Evolutionary conservation across 2,329 filamentous ascomycete genomes (phyloP), one percentile per base, ranked within the genome.

Genomic region (Aspergillus ochraceoroseus): DNA sequence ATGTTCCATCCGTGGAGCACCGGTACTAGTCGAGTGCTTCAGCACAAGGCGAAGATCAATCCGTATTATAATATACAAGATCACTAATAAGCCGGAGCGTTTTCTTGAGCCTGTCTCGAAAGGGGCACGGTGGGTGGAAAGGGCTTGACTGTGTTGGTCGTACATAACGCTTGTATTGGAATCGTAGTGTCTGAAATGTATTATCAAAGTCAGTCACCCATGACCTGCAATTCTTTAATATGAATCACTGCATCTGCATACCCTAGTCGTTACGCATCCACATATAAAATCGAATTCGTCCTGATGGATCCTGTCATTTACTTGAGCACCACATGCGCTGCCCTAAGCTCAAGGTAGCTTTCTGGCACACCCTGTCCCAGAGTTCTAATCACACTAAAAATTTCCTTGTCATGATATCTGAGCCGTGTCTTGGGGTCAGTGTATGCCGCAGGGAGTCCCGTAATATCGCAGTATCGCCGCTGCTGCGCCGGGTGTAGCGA

Each of bases 71-170:
- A 46, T 44, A 46, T 46, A 47, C 41, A 55, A 60, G 84, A 87
- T 87, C 85, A 83, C 87, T 83, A 94, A 92, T 95, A 95, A 95
- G 89, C 89, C 88, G 89, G 89, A 94, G 88, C 86, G 79, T 79
- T 82, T 83, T 82, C 80, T 89, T 82, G 77, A 86, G 82, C 80
- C 80, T 75, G 73, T 72, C 70, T 78, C 72, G 85, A 94, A 70
- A 94, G 85, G 79, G 73, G 65, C 65, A 69, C 73, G 80, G 80
- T 84, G 86, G 82, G 80, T 95, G 85, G 87, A 83, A 79, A 82
- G 76, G 73, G 87, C 79, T 94, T 95, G 89, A 94, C 87, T 95
- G 87, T 85, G 85, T 79, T 82, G 85, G 77, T 83, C 85, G 73
- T 69, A 92, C 85, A 90, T 77, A 33, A 40, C 49, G 17, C 31